Evolutionary conservation across 2,329 filamentous ascomycete genomes (phyloP).

Genomic region (Ascochyta pisi): DNA sequence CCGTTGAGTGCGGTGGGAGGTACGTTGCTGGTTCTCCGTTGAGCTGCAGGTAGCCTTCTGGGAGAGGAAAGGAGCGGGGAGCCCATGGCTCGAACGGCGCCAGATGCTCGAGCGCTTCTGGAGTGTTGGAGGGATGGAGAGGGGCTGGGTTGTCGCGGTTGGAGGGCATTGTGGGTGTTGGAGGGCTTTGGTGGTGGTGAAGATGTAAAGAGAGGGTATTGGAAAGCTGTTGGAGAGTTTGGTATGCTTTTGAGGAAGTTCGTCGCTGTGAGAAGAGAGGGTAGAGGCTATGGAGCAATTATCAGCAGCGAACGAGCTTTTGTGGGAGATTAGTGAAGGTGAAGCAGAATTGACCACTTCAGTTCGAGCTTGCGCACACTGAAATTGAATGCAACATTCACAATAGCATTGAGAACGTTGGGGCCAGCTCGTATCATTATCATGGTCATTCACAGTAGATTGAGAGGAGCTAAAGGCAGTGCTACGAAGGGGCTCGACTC

Average conservation of each 20-base stretch:
- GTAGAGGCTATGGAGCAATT: neutral
- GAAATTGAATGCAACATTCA: neutral
- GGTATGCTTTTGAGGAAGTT: neutral
- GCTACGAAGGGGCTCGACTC: neutral
- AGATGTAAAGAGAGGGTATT: neutral
- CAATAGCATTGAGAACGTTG: neutral
- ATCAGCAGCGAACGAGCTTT: neutral
- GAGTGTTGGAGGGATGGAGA: neutral
- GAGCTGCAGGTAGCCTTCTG: neutral
- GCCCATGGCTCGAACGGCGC: neutral
- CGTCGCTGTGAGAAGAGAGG: neutral
- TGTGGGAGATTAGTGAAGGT: neutral
- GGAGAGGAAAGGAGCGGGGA: neutral
- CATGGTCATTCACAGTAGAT: neutral
- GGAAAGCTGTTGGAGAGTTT: neutral
- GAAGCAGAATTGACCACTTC: neutral
- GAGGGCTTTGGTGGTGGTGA: neutral
- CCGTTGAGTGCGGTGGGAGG: neutral
- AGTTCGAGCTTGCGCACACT: neutral
- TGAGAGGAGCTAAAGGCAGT: neutral
- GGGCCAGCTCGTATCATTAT: neutral
- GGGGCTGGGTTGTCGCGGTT: neutral
- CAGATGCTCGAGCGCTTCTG: neutral
- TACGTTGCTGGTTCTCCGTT: neutral
- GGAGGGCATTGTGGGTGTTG: neutral